Conservation (phyloP, 805 yeast genomes). For the Brettanomyces naardenensis region DNA sequence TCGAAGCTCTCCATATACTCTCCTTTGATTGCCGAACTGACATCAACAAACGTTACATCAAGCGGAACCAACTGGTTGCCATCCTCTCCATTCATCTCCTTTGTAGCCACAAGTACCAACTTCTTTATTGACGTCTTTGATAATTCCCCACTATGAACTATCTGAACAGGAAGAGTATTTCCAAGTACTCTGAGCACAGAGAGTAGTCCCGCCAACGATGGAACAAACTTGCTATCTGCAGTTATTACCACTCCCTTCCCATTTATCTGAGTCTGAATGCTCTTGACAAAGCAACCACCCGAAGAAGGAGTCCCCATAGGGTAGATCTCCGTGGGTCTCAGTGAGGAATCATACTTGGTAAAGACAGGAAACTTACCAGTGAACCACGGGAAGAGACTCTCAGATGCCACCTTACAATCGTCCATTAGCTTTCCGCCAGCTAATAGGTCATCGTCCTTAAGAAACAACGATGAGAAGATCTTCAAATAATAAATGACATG, state of each 20-base stretch:
- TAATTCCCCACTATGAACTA: slow-evolving; percentile 30
- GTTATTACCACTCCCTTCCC: slow-evolving; percentile 53
- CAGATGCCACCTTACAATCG: slow-evolving; percentile 3
- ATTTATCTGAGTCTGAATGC: slow-evolving; percentile 21
- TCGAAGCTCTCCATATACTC: slow-evolving; percentile 19
- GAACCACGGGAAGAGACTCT: slow-evolving; percentile 34
- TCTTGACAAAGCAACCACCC: slow-evolving; percentile 23
- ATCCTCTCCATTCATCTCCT: slow-evolving; percentile 18
- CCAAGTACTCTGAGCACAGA: slow-evolving; percentile 41
- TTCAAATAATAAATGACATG: not conserved
- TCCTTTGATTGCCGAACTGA: slow-evolving; percentile 20
- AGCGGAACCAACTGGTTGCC: slow-evolving; percentile 14
- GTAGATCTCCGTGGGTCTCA: slow-evolving; percentile 17
- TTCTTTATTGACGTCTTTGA: slow-evolving; percentile 26
- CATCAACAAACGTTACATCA: slow-evolving; percentile 27
- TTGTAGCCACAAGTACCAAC: slow-evolving; percentile 28
- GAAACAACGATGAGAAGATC: not conserved
- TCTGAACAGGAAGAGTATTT: slow-evolving; percentile 40
- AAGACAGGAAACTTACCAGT: slow-evolving; percentile 30
- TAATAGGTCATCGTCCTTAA: not conserved
- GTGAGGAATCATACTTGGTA: slow-evolving; percentile 25
- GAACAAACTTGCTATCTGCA: slow-evolving; percentile 37
- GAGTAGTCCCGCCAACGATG: slow-evolving; percentile 41
- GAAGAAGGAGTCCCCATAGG: slow-evolving; percentile 2
- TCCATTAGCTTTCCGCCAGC: not conserved